Evolutionary conservation across 2,329 filamentous ascomycete species (phyloP).

Genomic region (Proliferodiscus dingleyae): DNA sequence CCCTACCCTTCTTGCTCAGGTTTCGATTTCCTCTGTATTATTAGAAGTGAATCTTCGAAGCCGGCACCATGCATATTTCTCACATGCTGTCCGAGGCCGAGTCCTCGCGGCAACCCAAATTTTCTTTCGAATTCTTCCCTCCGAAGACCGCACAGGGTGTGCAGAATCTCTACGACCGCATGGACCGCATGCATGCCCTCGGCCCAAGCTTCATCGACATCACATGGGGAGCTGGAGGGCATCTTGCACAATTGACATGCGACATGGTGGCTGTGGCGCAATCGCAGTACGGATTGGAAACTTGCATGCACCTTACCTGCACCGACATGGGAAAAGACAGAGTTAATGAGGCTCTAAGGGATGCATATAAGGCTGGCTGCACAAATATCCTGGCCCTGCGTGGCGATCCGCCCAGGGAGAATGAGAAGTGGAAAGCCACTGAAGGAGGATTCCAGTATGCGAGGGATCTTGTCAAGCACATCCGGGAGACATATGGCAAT

Average conservation of each 20-base stretch:
- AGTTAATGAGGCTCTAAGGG: constrained; percentile 80
- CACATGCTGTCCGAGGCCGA: constrained; percentile 83
- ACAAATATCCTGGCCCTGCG: constrained; percentile 94
- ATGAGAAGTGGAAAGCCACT: constrained; percentile 87
- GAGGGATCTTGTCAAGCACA: constrained; percentile 75
- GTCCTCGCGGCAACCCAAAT: constrained; percentile 74
- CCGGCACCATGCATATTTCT: constrained; percentile 81
- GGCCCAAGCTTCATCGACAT: constrained; percentile 97
- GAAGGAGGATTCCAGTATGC: constrained; percentile 89
- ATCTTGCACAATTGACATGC: constrained; percentile 84
- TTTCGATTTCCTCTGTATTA: no score
- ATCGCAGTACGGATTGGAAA: constrained; percentile 91
- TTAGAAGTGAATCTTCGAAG: no score
- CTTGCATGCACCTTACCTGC: constrained; percentile 98
- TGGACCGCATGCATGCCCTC: constrained; percentile 96
- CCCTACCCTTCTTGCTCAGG: not conserved
- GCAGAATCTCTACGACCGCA: constrained; percentile 97
- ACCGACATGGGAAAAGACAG: constrained; percentile 95
- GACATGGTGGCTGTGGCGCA: constrained; percentile 98
- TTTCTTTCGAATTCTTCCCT: constrained; percentile 99
- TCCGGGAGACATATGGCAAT: constrained; percentile 71
- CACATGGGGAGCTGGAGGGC: constrained; percentile 95
- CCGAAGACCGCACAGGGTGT: constrained; percentile 97
- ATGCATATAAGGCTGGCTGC: constrained; percentile 90
- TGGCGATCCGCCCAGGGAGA: constrained; percentile 88